A percentile compares a stretch with the other conserved stretches of the same genome.
Evolutionary conservation across 192 early-diverging fungal species (phyloP).

Genomic region (Coemansia sp.): DNA sequence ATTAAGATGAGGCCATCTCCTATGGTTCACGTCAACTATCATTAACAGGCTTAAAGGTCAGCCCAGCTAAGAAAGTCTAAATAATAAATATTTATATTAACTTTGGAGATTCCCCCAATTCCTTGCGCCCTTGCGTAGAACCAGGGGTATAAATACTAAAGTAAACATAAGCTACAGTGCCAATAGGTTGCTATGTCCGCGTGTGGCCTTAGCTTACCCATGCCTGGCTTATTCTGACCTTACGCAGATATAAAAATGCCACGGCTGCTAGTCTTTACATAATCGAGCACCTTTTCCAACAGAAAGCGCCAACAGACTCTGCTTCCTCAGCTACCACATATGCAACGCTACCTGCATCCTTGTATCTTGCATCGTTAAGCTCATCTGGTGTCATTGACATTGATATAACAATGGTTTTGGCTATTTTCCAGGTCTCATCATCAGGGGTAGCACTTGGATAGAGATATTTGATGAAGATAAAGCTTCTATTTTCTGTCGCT

Average conservation of each 20-base stretch:
- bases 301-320: not conserved
- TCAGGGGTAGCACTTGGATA: no score
- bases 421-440: not conserved
- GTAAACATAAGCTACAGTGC: no score
- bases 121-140: no score
- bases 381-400: not conserved
- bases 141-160: no score
- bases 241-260: not conserved
- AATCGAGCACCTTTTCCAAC: not conserved
- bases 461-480: no score
- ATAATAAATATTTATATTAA: no score
- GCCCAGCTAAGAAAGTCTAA: no score
- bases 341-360: not conserved
- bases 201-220: no score
- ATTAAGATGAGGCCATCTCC: not conserved
- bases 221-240: no score
- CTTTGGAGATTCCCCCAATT: no score
- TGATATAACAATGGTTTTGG: not conserved
- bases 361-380: not conserved
- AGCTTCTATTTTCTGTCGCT: no score
- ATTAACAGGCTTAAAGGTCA: not conserved
- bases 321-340: not conserved
- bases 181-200: no score
- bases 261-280: not conserved
- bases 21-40: not conserved